A percentile compares a stretch with the other conserved stretches of the same genome.
phyloP scores from a whole-genome alignment of 1,284 basidiomycete genomes.

The Ganoderma resinaceum region DNA sequence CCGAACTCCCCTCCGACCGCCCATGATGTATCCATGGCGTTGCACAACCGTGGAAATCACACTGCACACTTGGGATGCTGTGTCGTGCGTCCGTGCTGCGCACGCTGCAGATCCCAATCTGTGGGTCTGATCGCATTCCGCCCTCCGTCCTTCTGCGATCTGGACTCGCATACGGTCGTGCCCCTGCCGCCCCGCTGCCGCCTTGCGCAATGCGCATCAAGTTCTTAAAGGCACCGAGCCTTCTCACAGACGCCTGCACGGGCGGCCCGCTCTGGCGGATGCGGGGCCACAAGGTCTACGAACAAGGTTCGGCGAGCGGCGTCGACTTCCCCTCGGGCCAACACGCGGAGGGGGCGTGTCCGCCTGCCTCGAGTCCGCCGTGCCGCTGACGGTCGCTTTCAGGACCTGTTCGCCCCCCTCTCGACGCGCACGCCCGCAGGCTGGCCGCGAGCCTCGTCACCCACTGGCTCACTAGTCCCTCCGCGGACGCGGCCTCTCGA shows the following conservation, averaged over 20 bases:
- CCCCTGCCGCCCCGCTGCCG: conserved; percentile 3
- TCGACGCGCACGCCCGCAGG: not conserved
- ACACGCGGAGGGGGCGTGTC: conserved; percentile 8
- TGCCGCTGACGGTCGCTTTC: conserved; percentile 6
- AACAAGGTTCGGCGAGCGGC: not conserved
- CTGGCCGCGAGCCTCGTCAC: not conserved
- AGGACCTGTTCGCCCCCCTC: not conserved
- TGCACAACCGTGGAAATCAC: not conserved
- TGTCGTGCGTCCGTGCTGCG: not conserved
- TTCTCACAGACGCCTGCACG: not conserved
- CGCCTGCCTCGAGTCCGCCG: conserved; percentile 5
- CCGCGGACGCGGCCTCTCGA: not conserved
- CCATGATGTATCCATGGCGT: not conserved
- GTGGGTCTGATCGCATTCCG: conserved; percentile 1
- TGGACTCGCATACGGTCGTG: not conserved
- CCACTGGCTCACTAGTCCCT: not conserved
- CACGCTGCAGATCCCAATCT: conserved; percentile 2
- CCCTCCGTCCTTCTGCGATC: not conserved
- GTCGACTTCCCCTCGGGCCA: not conserved
- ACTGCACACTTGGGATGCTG: not conserved
- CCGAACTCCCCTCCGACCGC: conserved; percentile 5
- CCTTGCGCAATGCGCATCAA: conserved; percentile 6
- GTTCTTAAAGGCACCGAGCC: conserved; percentile 4
- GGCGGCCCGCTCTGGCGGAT: conserved; percentile 4
- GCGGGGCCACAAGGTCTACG: conserved; percentile 1